Evolutionary conservation across 1,284 basidiomycete genomes (phyloP).

Genomic region (Entoloma clypeatum): DNA sequence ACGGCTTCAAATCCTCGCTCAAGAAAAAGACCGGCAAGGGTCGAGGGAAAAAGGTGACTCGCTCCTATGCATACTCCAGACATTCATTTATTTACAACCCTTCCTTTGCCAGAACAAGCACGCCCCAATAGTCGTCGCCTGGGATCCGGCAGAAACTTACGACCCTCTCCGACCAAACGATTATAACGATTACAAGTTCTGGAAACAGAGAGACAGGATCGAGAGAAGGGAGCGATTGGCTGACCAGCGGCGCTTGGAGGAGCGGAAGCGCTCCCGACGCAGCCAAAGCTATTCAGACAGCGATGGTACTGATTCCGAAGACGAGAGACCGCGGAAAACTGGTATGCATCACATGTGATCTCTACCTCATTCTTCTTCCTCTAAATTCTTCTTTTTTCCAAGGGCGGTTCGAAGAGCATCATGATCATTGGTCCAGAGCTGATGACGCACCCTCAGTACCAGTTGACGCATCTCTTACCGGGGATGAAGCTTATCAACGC

Average conservation of each 20-base stretch:
- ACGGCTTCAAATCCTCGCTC: slow-evolving; percentile 66
- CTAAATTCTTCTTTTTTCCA: slow-evolving; percentile 8
- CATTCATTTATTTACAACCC: slow-evolving; percentile 10
- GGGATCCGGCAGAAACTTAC: slow-evolving; percentile 78
- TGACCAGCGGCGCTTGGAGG: slow-evolving; percentile 53
- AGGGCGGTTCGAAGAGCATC: slow-evolving; percentile 58
- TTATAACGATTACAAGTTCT: slow-evolving; percentile 80
- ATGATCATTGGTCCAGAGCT: slow-evolving; percentile 51
- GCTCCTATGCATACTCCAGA: slow-evolving; percentile 3
- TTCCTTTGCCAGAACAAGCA: slow-evolving; percentile 52
- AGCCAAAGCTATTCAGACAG: slow-evolving; percentile 64
- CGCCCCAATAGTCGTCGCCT: slow-evolving; percentile 45
- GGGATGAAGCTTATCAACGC: slow-evolving; percentile 63
- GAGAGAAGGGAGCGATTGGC: slow-evolving; percentile 61
- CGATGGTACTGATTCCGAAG: slow-evolving; percentile 58
- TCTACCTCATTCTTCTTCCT: slow-evolving; percentile 4
- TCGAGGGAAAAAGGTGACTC: slow-evolving; percentile 53
- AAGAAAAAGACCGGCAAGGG: slow-evolving; percentile 50
- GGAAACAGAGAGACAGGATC: slow-evolving; percentile 69
- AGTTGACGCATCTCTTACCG: slow-evolving; percentile 41
- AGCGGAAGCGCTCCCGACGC: slow-evolving; percentile 56
- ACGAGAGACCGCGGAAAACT: slow-evolving; percentile 66
- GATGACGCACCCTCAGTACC: slow-evolving; percentile 39
- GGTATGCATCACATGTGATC: slow-evolving; percentile 40
- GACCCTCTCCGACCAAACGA: slow-evolving; percentile 82